These are phyloP conservation scores for Grammothele lineata DNA, from an alignment of 768 basidiomycete species.

Conservation along the genomic window DNA sequence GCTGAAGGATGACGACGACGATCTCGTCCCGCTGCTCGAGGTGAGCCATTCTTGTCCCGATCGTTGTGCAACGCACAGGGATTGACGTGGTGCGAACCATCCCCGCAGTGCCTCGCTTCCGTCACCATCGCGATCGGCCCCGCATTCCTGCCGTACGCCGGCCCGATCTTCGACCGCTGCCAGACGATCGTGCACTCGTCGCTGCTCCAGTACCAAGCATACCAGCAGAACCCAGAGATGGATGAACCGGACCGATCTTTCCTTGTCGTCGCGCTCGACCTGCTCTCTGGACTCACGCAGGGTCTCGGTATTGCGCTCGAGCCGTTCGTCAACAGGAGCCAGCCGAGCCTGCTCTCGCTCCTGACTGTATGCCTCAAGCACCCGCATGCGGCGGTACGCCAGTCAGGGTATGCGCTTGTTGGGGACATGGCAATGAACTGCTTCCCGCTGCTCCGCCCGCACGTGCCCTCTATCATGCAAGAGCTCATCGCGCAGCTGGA, in stretches of 20 bases:
- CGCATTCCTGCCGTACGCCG: conserved; percentile 84
- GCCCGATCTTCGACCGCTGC: conserved; percentile 91
- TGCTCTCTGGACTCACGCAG: conserved; percentile 93
- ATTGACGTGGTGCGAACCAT: no score
- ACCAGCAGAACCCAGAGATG: conserved; percentile 81
- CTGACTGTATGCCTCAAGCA: conserved; percentile 91
- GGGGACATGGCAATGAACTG: conserved; percentile 98
- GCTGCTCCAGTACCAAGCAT: conserved; percentile 82
- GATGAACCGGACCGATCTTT: conserved; percentile 97
- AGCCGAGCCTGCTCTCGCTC: conserved; percentile 76
- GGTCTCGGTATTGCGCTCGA: conserved; percentile 82
- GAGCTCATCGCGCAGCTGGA: conserved; percentile 88
- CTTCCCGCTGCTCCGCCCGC: conserved; percentile 79
- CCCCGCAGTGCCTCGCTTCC: conserved; percentile 86
- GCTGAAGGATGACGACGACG: conserved; percentile 86
- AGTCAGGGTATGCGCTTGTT: conserved; percentile 96
- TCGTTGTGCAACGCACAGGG: no score
- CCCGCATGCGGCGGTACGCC: conserved; percentile 91
- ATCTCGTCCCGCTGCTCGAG: conserved; percentile 93
- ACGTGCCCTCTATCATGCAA: conserved; percentile 85
- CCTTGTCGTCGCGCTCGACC: conserved; percentile 96
- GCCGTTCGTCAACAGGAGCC: conserved; percentile 58
- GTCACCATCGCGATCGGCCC: conserved; percentile 94
- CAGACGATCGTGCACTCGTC: conserved; percentile 78
- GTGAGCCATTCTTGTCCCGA: conserved; percentile 40